Evolutionary conservation across 345 rosid species (phyloP).

Genomic region (Moricandia arvensis): DNA sequence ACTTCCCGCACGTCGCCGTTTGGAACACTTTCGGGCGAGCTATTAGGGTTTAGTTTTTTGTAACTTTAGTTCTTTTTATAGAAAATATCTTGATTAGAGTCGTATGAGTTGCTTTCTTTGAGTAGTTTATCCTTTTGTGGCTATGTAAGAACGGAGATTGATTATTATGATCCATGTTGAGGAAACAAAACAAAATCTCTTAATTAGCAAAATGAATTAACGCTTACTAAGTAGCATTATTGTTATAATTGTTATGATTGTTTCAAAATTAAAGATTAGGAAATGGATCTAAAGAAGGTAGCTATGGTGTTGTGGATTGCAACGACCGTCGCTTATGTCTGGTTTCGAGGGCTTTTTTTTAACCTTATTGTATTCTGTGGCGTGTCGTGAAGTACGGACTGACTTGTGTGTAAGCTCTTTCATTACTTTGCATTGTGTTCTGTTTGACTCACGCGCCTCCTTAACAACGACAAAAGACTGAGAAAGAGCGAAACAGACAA

Average conservation of each 20-base stretch:
- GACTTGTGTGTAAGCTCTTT: conserved; percentile 33
- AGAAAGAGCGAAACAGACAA: conserved; percentile 24
- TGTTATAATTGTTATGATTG: neutral
- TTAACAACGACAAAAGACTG: conserved; percentile 30
- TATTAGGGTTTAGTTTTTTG: neutral
- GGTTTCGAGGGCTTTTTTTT: conserved; percentile 23
- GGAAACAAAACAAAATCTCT: neutral
- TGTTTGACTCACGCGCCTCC: conserved; percentile 37
- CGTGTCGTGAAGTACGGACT: conserved; percentile 37
- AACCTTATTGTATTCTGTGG: conserved; percentile 19
- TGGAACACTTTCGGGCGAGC: neutral
- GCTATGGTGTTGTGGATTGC: conserved; percentile 3
- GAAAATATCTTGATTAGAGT: conserved; percentile 4
- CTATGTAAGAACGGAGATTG: conserved; percentile 14
- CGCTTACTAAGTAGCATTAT: neutral
- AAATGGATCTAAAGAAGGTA: neutral
- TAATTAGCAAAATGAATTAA: neutral
- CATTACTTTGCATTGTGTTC: neutral
- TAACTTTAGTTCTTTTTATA: conserved; percentile 7
- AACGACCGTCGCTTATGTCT: conserved; percentile 31
- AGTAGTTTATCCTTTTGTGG: neutral
- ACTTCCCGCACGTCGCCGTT: neutral
- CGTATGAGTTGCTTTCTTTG: conserved; percentile 7
- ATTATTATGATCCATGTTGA: conserved; percentile 20
- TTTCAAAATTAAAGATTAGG: neutral